Percentiles rank a stretch among this genome's conserved stretches.
phyloP scores from a whole-genome alignment of 2,329 filamentous ascomycete species.

The Diaporthe sp. region DNA sequence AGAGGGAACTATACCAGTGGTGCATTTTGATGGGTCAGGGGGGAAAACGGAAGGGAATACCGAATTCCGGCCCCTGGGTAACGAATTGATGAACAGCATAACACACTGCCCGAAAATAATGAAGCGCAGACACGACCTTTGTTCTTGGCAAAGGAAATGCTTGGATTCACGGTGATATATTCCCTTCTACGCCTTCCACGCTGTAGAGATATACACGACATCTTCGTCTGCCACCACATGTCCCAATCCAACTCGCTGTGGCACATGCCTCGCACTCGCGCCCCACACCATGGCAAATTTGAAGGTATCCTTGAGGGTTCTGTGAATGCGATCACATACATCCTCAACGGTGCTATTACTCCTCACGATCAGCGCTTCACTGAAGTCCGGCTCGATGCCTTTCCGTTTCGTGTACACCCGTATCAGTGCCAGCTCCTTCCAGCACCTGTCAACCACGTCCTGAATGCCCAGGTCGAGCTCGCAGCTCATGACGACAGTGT shows the following conservation, averaged over 20 bases:
- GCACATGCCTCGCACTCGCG: slow-evolving; percentile 93
- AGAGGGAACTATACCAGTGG: slow-evolving; percentile 36
- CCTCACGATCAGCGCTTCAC: slow-evolving; percentile 92
- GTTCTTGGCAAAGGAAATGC: neutral
- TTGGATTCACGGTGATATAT: slow-evolving; percentile 22
- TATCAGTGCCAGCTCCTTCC: slow-evolving; percentile 92
- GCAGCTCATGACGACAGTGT: slow-evolving; percentile 98
- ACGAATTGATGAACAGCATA: slow-evolving; percentile 42
- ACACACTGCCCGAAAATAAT: neutral
- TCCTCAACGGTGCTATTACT: slow-evolving; percentile 92
- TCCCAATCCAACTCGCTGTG: slow-evolving; percentile 89
- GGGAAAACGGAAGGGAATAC: slow-evolving; percentile 1
- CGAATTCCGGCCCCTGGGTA: slow-evolving; percentile 15
- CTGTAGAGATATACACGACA: slow-evolving; percentile 77
- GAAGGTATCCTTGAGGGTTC: slow-evolving; percentile 96
- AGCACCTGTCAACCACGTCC: slow-evolving; percentile 95
- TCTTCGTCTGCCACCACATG: slow-evolving; percentile 83
- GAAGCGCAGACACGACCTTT: neutral
- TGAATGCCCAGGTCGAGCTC: slow-evolving; percentile 93
- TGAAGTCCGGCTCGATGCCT: slow-evolving; percentile 89
- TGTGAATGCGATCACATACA: slow-evolving; percentile 95
- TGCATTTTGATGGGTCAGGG: slow-evolving; percentile 18
- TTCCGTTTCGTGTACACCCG: slow-evolving; percentile 98
- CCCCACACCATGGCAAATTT: slow-evolving; percentile 99
- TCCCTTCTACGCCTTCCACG: slow-evolving; percentile 68